Evolutionary conservation across 805 yeast genomes (phyloP).

Genomic region (Ogataea degrootiae): DNA sequence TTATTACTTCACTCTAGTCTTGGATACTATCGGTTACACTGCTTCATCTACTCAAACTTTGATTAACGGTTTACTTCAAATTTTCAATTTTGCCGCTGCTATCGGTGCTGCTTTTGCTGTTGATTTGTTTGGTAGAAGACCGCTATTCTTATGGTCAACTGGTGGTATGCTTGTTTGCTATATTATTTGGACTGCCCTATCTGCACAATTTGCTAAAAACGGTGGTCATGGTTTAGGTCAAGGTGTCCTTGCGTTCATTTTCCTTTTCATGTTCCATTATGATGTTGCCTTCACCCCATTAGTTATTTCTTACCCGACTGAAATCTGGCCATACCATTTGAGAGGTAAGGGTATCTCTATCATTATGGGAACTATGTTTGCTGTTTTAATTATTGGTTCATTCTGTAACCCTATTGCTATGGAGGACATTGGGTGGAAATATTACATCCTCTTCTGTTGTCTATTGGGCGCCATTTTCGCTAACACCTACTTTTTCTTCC

Average conservation of each 20-base stretch:
- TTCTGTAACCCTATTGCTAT: slow-evolving; percentile 32
- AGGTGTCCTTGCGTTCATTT: slow-evolving; percentile 14
- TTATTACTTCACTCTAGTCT: slow-evolving; percentile 40
- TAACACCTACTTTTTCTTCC: slow-evolving; percentile 36
- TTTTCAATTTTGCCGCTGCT: slow-evolving; percentile 37
- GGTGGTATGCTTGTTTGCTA: slow-evolving; percentile 34
- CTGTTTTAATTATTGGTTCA: slow-evolving; percentile 11
- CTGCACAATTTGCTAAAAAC: slow-evolving; percentile 32
- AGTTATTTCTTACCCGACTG: slow-evolving; percentile 36
- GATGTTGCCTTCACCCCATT: slow-evolving; percentile 42
- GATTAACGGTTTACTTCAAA: slow-evolving; percentile 46
- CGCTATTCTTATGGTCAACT: slow-evolving; percentile 30
- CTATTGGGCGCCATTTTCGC: slow-evolving; percentile 24
- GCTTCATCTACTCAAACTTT: slow-evolving; percentile 37
- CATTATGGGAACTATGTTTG: slow-evolving; percentile 12
- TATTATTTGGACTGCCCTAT: slow-evolving; percentile 39
- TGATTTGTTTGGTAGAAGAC: slow-evolving; percentile 32
- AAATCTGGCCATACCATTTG: slow-evolving; percentile 50
- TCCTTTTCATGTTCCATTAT: slow-evolving; percentile 32
- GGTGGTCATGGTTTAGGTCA: slow-evolving; percentile 2
- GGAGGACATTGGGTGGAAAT: slow-evolving; percentile 34
- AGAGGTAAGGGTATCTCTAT: slow-evolving; percentile 58
- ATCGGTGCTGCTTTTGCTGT: slow-evolving; percentile 25
- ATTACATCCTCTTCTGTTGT: slow-evolving; percentile 33
- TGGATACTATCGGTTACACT: slow-evolving; percentile 48